These are phyloP conservation scores for Fusarium sp. DNA, from an alignment of 2,329 filamentous ascomycete species.

Conservation along the genomic window DNA sequence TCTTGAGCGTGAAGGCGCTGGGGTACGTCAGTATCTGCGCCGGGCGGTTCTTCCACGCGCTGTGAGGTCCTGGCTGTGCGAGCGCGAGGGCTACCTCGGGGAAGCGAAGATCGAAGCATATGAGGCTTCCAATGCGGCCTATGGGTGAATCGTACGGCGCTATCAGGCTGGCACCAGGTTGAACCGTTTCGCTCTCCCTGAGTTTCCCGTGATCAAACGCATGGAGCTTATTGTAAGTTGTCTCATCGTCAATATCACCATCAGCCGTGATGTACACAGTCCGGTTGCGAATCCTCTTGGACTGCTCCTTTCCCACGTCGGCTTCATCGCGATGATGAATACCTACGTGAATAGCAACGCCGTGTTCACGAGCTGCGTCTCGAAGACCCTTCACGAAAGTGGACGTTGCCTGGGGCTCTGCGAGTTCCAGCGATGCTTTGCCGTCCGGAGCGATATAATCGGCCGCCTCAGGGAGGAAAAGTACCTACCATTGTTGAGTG, in stretches of 20 bases:
- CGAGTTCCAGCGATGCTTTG: slow-evolving; percentile 77
- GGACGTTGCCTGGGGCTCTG: slow-evolving; percentile 72
- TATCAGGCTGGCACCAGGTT: slow-evolving; percentile 73
- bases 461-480: slow-evolving; percentile 92
- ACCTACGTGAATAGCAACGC: slow-evolving; percentile 84
- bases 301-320: slow-evolving; percentile 45
- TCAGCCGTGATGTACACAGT: slow-evolving; percentile 64
- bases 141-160: slow-evolving; percentile 79
- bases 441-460: slow-evolving; percentile 85
- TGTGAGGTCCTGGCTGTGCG: slow-evolving; percentile 57
- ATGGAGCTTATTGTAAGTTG: slow-evolving; percentile 87
- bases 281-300: slow-evolving; percentile 62
- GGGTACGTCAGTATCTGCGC: slow-evolving; percentile 89
- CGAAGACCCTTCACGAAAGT: slow-evolving; percentile 83
- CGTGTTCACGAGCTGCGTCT: slow-evolving; percentile 72
- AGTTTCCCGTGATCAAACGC: slow-evolving; percentile 79
- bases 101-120: slow-evolving; percentile 93
- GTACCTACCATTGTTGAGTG: slow-evolving; percentile 62
- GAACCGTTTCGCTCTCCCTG: slow-evolving; percentile 70
- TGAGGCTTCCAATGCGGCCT: slow-evolving; percentile 81
- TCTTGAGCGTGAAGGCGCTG: slow-evolving; percentile 89
- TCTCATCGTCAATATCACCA: slow-evolving; percentile 58
- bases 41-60: slow-evolving; percentile 51
- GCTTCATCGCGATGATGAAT: slow-evolving; percentile 76
- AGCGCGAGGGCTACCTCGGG: slow-evolving; percentile 80